phyloP scores from a whole-genome alignment of 148 eudicot species.

The Cornus kousa region DNA sequence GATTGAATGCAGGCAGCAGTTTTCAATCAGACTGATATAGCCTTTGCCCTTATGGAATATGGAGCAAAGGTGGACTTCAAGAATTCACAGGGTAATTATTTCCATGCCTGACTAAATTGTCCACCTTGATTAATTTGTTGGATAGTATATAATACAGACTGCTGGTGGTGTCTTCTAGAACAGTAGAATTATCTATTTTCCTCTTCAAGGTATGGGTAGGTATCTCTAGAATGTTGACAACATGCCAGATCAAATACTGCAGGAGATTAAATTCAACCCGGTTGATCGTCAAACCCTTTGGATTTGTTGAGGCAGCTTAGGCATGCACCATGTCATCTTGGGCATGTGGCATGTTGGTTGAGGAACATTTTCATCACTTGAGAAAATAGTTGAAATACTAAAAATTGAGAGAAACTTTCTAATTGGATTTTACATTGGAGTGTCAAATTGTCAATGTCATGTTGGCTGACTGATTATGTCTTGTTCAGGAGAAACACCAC shows the following conservation, averaged over 20 bases:
- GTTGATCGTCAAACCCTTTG: too few species aligned
- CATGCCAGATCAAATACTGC: too few species aligned
- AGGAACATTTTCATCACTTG: too few species aligned
- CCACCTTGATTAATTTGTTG: not conserved
- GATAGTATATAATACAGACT: too few species aligned
- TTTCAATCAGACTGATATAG: slow-evolving; percentile 64
- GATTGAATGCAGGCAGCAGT: slow-evolving; percentile 53
- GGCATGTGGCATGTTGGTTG: too few species aligned
- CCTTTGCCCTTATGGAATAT: slow-evolving; percentile 60
- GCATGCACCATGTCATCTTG: too few species aligned
- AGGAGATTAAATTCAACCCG: too few species aligned
- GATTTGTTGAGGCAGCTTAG: too few species aligned
- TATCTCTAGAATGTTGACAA: not conserved
- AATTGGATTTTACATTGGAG: too few species aligned
- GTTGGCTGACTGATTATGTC: not conserved
- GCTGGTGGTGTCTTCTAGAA: not conserved
- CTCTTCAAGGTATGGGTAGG: not conserved
- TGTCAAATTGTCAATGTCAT: too few species aligned
- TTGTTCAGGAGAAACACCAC: slow-evolving; percentile 62
- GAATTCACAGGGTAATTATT: slow-evolving; percentile 50
- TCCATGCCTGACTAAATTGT: not conserved
- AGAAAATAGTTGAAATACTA: too few species aligned
- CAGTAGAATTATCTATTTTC: not conserved
- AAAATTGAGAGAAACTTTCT: too few species aligned
- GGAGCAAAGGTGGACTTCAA: slow-evolving; percentile 65